Percentiles rank a stretch among this genome's conserved stretches.
Conservation (phyloP, 192 early-diverging fungal species). For the Spizellomyces punctatus region DNA sequence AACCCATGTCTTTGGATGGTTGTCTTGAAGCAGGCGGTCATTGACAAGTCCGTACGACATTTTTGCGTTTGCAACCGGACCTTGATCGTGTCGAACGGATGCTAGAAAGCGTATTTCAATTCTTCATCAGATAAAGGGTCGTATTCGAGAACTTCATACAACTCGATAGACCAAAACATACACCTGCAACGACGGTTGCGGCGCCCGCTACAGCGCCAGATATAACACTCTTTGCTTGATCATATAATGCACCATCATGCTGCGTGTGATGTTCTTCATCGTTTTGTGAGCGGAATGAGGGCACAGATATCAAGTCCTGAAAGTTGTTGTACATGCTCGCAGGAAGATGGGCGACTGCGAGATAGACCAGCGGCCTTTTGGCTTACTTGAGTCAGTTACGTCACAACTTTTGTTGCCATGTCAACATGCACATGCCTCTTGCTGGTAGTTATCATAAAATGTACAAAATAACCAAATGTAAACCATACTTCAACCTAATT, state of each 20-base stretch:
- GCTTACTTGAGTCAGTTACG: too few relatives aligned
- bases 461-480: too few relatives aligned
- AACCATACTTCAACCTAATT: too few relatives aligned
- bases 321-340: too few relatives aligned
- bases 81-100: slow-evolving; percentile 75
- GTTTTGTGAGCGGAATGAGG: too few relatives aligned
- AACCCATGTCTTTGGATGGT: slow-evolving; percentile 86
- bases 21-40: slow-evolving; percentile 77
- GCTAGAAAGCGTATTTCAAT: slow-evolving; percentile 11
- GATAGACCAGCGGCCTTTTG: too few relatives aligned
- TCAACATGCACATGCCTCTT: too few relatives aligned
- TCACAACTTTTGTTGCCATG: too few relatives aligned
- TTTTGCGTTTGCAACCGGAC: slow-evolving; percentile 91
- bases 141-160: neutral
- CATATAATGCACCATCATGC: neutral
- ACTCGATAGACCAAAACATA: slow-evolving; percentile 20
- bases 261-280: neutral
- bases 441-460: too few relatives aligned
- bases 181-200: slow-evolving; percentile 70
- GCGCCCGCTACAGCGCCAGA: slow-evolving; percentile 90
- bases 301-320: too few relatives aligned
- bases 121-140: neutral
- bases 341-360: too few relatives aligned
- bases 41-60: slow-evolving; percentile 74
- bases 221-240: slow-evolving; percentile 73